Evolutionary conservation across 768 basidiomycete genomes (phyloP).

Genomic region (Rubroboletus pulcherrimus): DNA sequence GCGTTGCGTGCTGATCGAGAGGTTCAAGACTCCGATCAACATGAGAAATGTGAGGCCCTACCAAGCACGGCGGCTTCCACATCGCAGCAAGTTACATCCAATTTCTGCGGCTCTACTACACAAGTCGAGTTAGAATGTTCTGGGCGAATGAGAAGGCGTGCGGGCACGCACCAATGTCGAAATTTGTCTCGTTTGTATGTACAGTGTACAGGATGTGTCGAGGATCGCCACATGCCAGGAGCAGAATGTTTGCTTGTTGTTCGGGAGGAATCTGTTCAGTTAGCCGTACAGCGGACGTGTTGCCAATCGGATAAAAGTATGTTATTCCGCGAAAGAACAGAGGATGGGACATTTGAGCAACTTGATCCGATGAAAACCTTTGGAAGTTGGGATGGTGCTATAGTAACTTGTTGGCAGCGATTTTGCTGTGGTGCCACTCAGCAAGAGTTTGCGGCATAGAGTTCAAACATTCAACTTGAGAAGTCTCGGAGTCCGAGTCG

Average conservation of each 20-base stretch:
- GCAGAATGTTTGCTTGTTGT: conserved; percentile 43
- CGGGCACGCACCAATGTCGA: conserved; percentile 5
- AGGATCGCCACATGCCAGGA: conserved; percentile 57
- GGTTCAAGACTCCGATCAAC: not conserved
- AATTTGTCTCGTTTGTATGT: conserved; percentile 15
- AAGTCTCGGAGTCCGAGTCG: not conserved
- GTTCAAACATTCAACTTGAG: not conserved
- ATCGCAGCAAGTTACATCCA: conserved; percentile 31
- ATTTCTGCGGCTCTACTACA: conserved; percentile 24
- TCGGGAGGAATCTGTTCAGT: conserved; percentile 47
- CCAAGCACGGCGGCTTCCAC: conserved; percentile 29
- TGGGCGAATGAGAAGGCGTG: not conserved
- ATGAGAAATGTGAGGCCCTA: conserved; percentile 2
- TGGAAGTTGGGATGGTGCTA: not conserved
- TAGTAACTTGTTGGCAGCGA: not conserved
- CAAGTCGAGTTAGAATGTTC: not conserved
- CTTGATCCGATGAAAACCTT: not conserved
- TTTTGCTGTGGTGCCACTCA: not conserved
- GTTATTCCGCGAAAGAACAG: conserved; percentile 27
- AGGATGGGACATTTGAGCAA: conserved; percentile 23
- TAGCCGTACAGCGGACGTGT: conserved; percentile 51
- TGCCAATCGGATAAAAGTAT: conserved; percentile 59
- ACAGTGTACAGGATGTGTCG: conserved; percentile 52
- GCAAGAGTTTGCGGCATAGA: no score
- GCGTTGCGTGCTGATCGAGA: conserved; percentile 27